phyloP scores from a whole-genome alignment of 768 basidiomycete species.

The Termitomyces sp. region DNA sequence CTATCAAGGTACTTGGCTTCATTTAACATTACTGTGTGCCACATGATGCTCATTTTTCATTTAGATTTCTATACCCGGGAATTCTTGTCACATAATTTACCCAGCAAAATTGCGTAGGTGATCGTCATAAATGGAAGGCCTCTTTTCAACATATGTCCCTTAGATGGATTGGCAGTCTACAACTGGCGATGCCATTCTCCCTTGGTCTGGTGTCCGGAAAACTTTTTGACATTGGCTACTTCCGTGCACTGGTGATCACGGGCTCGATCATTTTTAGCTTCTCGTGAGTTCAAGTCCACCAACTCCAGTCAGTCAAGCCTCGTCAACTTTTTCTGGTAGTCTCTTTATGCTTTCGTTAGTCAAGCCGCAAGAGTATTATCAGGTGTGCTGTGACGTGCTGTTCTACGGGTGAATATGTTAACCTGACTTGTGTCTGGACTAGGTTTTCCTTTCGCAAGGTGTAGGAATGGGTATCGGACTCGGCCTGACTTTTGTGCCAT shows the following conservation, averaged over 20 bases:
- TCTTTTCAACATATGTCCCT: background rate
- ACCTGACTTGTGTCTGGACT: background rate
- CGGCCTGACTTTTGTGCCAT: constrained; percentile 34
- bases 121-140: background rate
- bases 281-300: constrained; percentile 5
- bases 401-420: background rate
- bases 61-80: constrained; percentile 10
- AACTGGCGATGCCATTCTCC: constrained; percentile 18
- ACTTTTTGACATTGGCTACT: constrained; percentile 16
- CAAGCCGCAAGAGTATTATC: constrained; percentile 30
- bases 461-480: constrained; percentile 31
- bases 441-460: constrained; percentile 20
- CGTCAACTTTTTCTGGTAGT: constrained; percentile 5
- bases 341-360: constrained; percentile 35
- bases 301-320: background rate
- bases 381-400: constrained; percentile 3
- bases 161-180: constrained; percentile 20
- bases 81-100: constrained; percentile 1
- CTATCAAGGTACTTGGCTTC: constrained; percentile 9
- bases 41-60: background rate
- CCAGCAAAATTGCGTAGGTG: constrained; percentile 11
- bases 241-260: constrained; percentile 8
- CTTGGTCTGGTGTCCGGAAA: constrained; percentile 15
- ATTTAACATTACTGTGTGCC: background rate
- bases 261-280: constrained; percentile 15